Percentiles rank a stretch among this genome's conserved stretches.
Conservation (phyloP, 2,329 filamentous ascomycete genomes). For the Hirsutella minnesotensis region DNA sequence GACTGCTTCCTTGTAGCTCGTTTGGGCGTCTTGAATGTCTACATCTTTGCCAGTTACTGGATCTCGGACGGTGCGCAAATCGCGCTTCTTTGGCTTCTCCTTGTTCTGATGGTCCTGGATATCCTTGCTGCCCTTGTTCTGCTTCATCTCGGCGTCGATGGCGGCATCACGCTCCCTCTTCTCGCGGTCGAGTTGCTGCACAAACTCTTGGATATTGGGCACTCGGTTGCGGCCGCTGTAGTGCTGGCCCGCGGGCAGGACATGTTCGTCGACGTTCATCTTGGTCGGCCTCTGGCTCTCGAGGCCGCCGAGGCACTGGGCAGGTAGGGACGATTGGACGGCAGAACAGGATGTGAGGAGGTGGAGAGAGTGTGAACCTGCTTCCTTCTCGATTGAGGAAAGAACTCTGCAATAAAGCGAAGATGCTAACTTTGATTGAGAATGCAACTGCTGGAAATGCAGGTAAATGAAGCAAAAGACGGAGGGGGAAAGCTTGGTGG, state of each 20-base stretch:
- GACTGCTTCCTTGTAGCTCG: conserved; percentile 54
- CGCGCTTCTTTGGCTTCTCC: conserved; percentile 22
- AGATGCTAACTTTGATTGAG: no score
- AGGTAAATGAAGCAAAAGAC: no score
- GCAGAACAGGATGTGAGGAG: no score
- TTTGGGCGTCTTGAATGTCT: conserved; percentile 70
- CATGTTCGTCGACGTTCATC: conserved; percentile 28
- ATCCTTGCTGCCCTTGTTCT: conserved; percentile 22
- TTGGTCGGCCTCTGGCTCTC: neutral
- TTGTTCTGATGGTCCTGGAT: conserved; percentile 31
- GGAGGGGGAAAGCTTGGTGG: no score
- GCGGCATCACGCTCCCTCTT: conserved; percentile 64
- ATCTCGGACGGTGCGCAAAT: conserved; percentile 68
- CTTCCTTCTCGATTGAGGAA: no score
- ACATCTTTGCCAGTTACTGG: conserved; percentile 81
- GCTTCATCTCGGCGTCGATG: conserved; percentile 47
- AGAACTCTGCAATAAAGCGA: no score
- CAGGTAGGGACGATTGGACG: no score
- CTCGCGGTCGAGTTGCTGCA: conserved; percentile 65
- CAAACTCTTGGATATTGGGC: conserved; percentile 77
- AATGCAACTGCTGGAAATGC: no score
- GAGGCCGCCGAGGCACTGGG: no score
- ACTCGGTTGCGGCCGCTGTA: conserved; percentile 79
- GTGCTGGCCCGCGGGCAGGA: conserved; percentile 45
- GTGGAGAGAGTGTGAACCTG: no score